Percentiles rank a stretch among this genome's conserved stretches.
Evolutionary conservation across 768 basidiomycete genomes (phyloP).

Genomic region (Lactifluus piperatus): DNA sequence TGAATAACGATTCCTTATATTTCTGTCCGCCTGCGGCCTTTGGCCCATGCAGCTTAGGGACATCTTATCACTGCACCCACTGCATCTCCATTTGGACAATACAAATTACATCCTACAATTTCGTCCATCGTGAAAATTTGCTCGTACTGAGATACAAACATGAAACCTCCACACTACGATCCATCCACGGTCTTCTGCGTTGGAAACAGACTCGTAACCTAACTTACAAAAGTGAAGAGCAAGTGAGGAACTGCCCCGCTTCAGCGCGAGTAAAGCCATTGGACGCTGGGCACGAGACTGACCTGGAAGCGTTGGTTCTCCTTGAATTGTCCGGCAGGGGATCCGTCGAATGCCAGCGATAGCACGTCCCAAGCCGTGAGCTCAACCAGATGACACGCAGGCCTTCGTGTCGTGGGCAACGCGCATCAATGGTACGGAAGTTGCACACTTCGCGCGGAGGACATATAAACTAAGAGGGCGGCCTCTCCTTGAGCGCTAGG

Average conservation of each 20-base stretch:
- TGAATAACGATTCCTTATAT: too few relatives aligned
- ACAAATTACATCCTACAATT: too few relatives aligned
- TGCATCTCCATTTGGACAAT: too few relatives aligned
- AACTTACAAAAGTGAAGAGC: neutral
- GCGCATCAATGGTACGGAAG: constrained; percentile 16
- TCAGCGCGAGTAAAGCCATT: neutral
- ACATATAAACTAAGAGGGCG: constrained; percentile 6
- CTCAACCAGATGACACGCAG: constrained; percentile 13
- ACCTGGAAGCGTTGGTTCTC: constrained; percentile 19
- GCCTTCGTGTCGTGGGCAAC: constrained; percentile 8
- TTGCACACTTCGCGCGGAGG: constrained; percentile 21
- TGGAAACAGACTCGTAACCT: constrained; percentile 66
- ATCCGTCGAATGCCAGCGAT: constrained; percentile 12
- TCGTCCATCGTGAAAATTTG: constrained; percentile 56
- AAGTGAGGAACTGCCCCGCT: neutral
- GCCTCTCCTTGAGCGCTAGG: neutral
- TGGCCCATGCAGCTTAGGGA: too few relatives aligned
- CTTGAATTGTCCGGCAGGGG: constrained; percentile 1
- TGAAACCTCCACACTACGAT: constrained; percentile 35
- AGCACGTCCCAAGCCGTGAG: constrained; percentile 19
- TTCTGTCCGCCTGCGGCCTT: too few relatives aligned
- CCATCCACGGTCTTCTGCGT: constrained; percentile 64
- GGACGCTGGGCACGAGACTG: neutral
- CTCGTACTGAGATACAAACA: constrained; percentile 66
- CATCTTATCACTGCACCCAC: too few relatives aligned